These are phyloP conservation scores for Candida endomychidarum DNA, from an alignment of 805 yeast genomes.

Conservation along the genomic window DNA sequence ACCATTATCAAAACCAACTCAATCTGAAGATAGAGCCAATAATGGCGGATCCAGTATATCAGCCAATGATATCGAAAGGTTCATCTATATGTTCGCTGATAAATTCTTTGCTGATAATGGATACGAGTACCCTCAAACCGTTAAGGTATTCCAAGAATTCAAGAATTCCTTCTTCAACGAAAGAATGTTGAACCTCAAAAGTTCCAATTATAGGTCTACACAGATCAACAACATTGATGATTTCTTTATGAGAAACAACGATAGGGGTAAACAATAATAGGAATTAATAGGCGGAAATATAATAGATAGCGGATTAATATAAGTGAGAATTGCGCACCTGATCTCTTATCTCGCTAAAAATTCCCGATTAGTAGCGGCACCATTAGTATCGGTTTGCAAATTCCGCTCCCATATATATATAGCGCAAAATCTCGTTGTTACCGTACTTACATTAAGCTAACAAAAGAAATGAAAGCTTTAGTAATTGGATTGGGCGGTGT, in stretches of 20 bases:
- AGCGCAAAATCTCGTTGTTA: no score
- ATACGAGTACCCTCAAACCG: conserved; percentile 44
- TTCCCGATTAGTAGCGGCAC: conserved; percentile 2
- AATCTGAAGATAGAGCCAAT: conserved; percentile 7
- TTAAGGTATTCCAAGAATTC: conserved; percentile 44
- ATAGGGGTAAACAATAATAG: no score
- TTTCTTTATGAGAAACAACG: conserved; percentile 20
- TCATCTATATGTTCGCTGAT: conserved; percentile 42
- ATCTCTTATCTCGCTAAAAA: conserved; percentile 2
- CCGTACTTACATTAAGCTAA: no score
- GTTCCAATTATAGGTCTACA: conserved; percentile 1
- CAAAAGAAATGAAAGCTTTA: conserved; percentile 8
- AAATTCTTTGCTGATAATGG: conserved; percentile 40
- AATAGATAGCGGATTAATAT: no score
- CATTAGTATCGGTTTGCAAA: not conserved
- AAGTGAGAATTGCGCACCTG: no score
- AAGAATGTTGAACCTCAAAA: conserved; percentile 31
- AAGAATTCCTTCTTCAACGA: conserved; percentile 42
- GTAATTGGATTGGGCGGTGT: conserved; percentile 40
- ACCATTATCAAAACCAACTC: conserved; percentile 4
- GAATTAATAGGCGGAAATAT: no score
- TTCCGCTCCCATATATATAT: conserved; percentile 4
- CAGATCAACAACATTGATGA: conserved; percentile 22
- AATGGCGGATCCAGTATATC: conserved; percentile 14
- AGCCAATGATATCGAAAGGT: conserved; percentile 39